Conservation (phyloP, 2,329 filamentous ascomycete species). For the Talaromyces funiculosus region DNA sequence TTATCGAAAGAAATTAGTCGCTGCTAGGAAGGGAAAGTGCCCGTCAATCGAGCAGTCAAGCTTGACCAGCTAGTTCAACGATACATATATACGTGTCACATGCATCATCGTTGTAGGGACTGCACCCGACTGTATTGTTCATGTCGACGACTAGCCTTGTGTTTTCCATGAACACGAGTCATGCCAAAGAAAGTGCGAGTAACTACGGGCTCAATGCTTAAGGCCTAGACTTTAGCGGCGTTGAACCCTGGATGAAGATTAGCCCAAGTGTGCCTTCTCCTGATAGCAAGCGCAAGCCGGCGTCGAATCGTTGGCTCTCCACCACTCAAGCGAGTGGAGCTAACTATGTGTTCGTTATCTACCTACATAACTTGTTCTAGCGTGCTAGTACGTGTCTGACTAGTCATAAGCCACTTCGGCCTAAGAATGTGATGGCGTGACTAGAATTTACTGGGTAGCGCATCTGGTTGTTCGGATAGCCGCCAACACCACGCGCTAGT, state of each 20-base stretch:
- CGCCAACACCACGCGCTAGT: not conserved
- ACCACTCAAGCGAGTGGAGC: not conserved
- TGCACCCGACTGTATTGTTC: no score
- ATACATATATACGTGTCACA: not conserved
- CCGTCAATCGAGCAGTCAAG: not conserved
- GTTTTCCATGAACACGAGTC: not conserved
- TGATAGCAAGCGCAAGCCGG: not conserved
- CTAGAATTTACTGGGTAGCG: not conserved
- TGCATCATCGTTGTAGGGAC: not conserved
- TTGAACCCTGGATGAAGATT: not conserved
- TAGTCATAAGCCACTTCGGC: not conserved
- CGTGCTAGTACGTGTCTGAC: not conserved
- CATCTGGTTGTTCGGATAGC: constrained; percentile 5
- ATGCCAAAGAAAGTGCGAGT: not conserved
- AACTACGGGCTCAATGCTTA: no score
- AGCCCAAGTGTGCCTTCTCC: not conserved
- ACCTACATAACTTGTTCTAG: not conserved
- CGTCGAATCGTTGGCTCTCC: not conserved
- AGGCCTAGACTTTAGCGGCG: not conserved
- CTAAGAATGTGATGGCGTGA: not conserved
- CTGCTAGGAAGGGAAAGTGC: not conserved
- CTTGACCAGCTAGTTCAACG: no score
- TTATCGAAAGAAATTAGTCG: not conserved
- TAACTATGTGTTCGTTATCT: not conserved
- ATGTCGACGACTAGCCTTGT: no score